phyloP scores from a whole-genome alignment of 2,329 filamentous ascomycete species.

The Aureobasidium sp. region DNA sequence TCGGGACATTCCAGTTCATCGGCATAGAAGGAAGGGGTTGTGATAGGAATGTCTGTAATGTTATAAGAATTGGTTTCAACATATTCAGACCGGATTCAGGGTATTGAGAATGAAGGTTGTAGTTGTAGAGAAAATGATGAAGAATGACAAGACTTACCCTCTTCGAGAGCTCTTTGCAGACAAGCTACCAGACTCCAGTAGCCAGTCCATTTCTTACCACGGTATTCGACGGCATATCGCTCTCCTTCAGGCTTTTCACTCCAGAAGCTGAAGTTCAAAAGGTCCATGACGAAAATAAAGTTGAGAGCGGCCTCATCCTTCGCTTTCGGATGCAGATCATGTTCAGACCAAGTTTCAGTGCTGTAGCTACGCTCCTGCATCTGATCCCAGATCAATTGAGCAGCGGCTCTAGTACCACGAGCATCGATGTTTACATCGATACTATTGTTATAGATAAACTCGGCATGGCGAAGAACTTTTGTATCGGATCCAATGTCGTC shows the following conservation, averaged over 20 bases:
- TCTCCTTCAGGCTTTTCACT: slow-evolving; percentile 61
- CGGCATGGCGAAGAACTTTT: slow-evolving; percentile 70
- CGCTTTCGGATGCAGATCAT: slow-evolving; percentile 79
- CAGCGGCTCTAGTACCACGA: slow-evolving; percentile 71
- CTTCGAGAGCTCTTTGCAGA: slow-evolving; percentile 78
- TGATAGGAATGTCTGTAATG: slow-evolving; percentile 71
- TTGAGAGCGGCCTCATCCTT: slow-evolving; percentile 66
- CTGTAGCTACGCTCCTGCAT: slow-evolving; percentile 84
- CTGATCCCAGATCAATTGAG: slow-evolving; percentile 64
- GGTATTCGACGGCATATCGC: slow-evolving; percentile 76
- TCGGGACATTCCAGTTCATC: slow-evolving; percentile 61
- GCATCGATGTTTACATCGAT: slow-evolving; percentile 89
- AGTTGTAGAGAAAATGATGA: background rate
- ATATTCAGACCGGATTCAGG: background rate
- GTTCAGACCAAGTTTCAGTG: slow-evolving; percentile 75
- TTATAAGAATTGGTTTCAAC: background rate
- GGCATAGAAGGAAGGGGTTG: slow-evolving; percentile 78
- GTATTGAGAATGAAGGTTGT: too few relatives aligned
- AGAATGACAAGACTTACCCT: slow-evolving; percentile 47
- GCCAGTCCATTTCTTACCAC: slow-evolving; percentile 75
- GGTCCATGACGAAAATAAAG: slow-evolving; percentile 96
- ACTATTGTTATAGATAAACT: slow-evolving; percentile 83
- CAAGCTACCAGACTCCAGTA: slow-evolving; percentile 92
- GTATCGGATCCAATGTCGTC: slow-evolving; percentile 53
- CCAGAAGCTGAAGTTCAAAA: slow-evolving; percentile 96